These are phyloP conservation scores for Aspergillus nomiae DNA, from an alignment of 2,329 filamentous ascomycete genomes.

Conservation along the genomic window DNA sequence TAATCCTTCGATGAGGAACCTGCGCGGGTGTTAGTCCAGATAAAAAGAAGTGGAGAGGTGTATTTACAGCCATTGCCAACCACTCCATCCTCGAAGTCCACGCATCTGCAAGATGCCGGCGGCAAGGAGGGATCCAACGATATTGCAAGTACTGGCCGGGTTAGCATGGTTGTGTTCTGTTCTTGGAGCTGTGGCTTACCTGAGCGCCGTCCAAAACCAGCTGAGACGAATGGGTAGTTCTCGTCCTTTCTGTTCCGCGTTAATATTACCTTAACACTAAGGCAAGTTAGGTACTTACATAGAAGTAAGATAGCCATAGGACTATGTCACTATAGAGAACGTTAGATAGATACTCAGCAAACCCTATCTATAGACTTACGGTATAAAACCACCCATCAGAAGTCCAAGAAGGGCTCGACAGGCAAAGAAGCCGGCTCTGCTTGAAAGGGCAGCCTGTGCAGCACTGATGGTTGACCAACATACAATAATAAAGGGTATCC, in stretches of 20 bases:
- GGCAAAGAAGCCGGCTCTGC: conserved; percentile 43
- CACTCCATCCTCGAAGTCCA: conserved; percentile 28
- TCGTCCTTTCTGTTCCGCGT: not conserved
- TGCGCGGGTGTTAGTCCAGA: conserved; percentile 2
- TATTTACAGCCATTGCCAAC: conserved; percentile 36
- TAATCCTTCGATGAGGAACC: conserved; percentile 3
- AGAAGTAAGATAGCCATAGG: not conserved
- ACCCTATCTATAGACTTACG: conserved; percentile 18
- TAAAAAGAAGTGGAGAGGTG: conserved; percentile 6
- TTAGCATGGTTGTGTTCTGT: conserved; percentile 33
- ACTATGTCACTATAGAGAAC: not conserved
- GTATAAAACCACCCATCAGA: conserved; percentile 55
- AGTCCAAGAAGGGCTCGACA: conserved; percentile 50
- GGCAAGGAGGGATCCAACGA: conserved; percentile 46
- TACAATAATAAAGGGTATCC: conserved; percentile 34
- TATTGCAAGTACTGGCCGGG: conserved; percentile 21
- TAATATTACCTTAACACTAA: not conserved
- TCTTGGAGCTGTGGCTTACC: not conserved
- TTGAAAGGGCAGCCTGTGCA: conserved; percentile 29
- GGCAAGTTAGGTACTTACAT: not conserved
- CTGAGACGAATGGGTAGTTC: conserved; percentile 29
- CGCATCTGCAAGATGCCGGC: conserved; percentile 39
- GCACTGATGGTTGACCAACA: conserved; percentile 28
- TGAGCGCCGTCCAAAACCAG: conserved; percentile 24
- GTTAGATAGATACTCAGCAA: not conserved